Percentiles rank a stretch among this genome's conserved stretches.
Conservation (phyloP, 495 filamentous ascomycete species). For the Elasticomyces elasticus region DNA sequence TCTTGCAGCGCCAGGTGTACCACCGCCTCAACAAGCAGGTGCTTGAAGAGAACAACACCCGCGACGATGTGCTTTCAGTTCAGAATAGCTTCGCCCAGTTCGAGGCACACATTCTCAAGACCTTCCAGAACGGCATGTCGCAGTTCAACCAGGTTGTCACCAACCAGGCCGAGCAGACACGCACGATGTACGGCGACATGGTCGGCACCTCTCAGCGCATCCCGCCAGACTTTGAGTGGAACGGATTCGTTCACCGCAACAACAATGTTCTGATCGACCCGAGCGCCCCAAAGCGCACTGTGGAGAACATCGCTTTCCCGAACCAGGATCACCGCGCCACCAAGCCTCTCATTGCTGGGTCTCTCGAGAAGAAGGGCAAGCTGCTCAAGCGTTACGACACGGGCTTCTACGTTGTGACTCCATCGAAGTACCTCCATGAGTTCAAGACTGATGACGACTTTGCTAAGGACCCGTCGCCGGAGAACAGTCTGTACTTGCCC, state of each 20-base stretch:
- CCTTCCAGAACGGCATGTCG: constrained; percentile 70
- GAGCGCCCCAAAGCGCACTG: constrained; percentile 55
- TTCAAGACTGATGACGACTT: constrained; percentile 89
- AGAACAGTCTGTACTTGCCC: constrained; percentile 82
- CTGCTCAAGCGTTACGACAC: constrained; percentile 63
- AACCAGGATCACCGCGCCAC: constrained; percentile 79
- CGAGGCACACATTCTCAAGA: constrained; percentile 73
- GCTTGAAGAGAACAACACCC: constrained; percentile 87
- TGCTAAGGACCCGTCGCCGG: constrained; percentile 67
- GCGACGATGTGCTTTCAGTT: constrained; percentile 76
- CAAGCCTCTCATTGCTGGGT: constrained; percentile 73
- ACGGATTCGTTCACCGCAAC: constrained; percentile 63
- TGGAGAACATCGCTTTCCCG: constrained; percentile 67
- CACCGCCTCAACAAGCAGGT: constrained; percentile 85
- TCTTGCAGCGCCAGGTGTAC: constrained; percentile 69
- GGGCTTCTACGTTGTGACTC: constrained; percentile 82
- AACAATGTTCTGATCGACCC: constrained; percentile 68
- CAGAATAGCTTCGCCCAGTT: constrained; percentile 84
- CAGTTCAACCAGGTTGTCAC: constrained; percentile 68
- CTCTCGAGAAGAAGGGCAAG: constrained; percentile 67
- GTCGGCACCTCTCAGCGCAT: constrained; percentile 65
- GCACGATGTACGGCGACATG: constrained; percentile 73
- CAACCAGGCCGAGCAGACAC: constrained; percentile 70
- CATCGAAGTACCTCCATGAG: constrained; percentile 79
- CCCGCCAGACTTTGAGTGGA: constrained; percentile 87